Evolutionary conservation across 148 eudicot species (phyloP), one percentile per base, ranked within the genome.

Genomic region (Cornus kousa): DNA sequence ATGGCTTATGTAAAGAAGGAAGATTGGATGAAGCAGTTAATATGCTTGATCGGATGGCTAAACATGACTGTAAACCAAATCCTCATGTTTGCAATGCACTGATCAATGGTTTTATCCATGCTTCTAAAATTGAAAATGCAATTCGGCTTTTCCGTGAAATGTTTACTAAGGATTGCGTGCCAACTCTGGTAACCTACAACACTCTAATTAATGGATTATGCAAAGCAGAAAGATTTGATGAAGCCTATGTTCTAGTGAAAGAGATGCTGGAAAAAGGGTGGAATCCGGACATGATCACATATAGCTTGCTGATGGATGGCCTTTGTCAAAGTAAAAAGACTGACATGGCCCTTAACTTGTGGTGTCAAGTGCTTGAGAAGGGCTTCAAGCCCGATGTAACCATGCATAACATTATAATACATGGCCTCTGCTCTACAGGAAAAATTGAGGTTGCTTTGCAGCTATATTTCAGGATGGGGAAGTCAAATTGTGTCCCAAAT

Each of bases 361-460:
- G 97, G 98, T 62, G 73, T 68, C 89, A 90, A 79, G 90, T 88
- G 40, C 80, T 89, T 22, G 62, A 80, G 32, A 83, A 89, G 67
- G 97, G 97, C 60, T 60, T 89, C 57, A 85, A 82, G 85, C 96
- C 97, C 82, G 98, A 95, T 88, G 80, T 89, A 23, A 89, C 80
- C 23, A 89, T 95, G 96, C 88, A 91, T 79, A 95, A 95, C 84
- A 95, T 95, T 37, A 81, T 95, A 39, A 88, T 95, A 71, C 96
- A 93, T 35, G 97, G 98, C 28, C 91, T 95, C 75, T 95, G 94
- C 81, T 89, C 94, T 79, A 85, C 74, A 11, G 88, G 92, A 16
- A 95, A 88, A 86, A 75, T 86, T 53, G 87, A 84, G 57, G 86
- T 84, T 80, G 97, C 97, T 71, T 70, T 93, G 81, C 82, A 83